These are phyloP conservation scores for Ramularia endophylla DNA, from an alignment of 2,329 filamentous ascomycete genomes.

Conservation along the genomic window DNA sequence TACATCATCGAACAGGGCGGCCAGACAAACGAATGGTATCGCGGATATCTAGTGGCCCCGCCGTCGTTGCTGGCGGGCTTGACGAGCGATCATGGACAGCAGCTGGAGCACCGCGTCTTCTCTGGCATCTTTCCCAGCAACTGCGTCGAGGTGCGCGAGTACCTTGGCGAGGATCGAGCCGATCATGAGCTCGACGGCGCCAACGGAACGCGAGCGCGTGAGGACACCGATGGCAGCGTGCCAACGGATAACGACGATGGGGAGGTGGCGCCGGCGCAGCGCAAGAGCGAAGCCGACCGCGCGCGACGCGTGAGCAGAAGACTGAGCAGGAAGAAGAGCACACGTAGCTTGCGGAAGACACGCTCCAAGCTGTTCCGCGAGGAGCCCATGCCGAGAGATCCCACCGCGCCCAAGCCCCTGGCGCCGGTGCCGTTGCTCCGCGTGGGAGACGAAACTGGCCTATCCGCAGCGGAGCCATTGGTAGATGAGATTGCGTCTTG, in stretches of 20 bases:
- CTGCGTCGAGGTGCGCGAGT: slow-evolving; percentile 91
- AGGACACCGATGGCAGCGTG: slow-evolving; percentile 27
- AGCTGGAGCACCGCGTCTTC: slow-evolving; percentile 90
- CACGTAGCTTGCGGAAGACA: slow-evolving; percentile 20
- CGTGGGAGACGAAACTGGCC: slow-evolving; percentile 93
- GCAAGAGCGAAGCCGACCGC: slow-evolving; percentile 27
- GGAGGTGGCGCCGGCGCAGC: slow-evolving; percentile 11
- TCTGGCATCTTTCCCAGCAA: slow-evolving; percentile 96
- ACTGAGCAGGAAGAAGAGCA: slow-evolving; percentile 25
- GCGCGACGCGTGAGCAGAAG: slow-evolving; percentile 26
- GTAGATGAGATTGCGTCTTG: slow-evolving; percentile 98
- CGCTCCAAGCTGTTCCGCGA: slow-evolving; percentile 16
- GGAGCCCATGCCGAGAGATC: slow-evolving; percentile 49
- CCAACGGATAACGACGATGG: slow-evolving; percentile 13
- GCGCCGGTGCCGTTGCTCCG: slow-evolving; percentile 97
- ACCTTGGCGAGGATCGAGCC: slow-evolving; percentile 60
- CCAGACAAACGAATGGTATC: slow-evolving; percentile 78
- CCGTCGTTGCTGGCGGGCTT: slow-evolving; percentile 87
- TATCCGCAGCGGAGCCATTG: slow-evolving; percentile 78
- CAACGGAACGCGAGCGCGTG: slow-evolving; percentile 33
- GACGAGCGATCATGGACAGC: slow-evolving; percentile 85
- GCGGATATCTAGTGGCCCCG: slow-evolving; percentile 90
- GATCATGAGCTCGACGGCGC: slow-evolving; percentile 6
- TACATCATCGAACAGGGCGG: slow-evolving; percentile 98
- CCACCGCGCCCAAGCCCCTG: slow-evolving; percentile 66